Evolutionary conservation across 768 basidiomycete species (phyloP), one percentile per base, ranked within the genome.

Genomic region (Lactarius vividus): DNA sequence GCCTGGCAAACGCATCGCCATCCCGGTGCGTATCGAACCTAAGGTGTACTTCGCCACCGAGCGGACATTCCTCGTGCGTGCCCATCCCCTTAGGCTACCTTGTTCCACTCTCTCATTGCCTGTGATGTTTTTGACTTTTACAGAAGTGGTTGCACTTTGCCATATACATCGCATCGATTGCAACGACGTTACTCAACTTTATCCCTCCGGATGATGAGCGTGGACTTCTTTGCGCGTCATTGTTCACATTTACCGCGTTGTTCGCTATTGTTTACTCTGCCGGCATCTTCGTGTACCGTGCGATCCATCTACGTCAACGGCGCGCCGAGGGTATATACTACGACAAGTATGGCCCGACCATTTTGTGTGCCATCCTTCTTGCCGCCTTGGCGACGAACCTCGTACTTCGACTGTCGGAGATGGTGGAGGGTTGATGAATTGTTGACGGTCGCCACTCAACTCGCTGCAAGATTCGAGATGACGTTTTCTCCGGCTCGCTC

Each of bases 21-120:
- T 98, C 3, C 95, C 96, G 29, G 90, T 99, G n/a, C 85, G 97
- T 61, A 85, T 99, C 56, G 97, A 99, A 76, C 97, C 97, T 33
- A 99, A 99, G 78, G 95, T 97, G 4, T 96, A 96, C 74, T 99
- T 98, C 75, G 97, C 97, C 7, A 88, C 89, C 42, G 96, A 98
- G 77, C 83, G 96, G 67, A 98, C 96, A 16, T 96, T 95, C 83
- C 75, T 96, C 77, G 94, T 92, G 75, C 77, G 93, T 81, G 29
- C 64, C 66, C 49, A 57, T 11, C 40, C 33, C 52, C 55, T 20
- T 33, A 26, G 55, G 8, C 31, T 28, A 20, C 54, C 35, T 52
- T 55, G n/a, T 26, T 61, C 44, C 56, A 16, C 31, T 28, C 23
- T 7, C 23, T 7, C 55, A 42, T 53, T 28, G n/a, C 28, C 31